Base-by-base conservation (phyloP, 202 grass and related monocot genomes). In the Panicum virgatum region DNA sequence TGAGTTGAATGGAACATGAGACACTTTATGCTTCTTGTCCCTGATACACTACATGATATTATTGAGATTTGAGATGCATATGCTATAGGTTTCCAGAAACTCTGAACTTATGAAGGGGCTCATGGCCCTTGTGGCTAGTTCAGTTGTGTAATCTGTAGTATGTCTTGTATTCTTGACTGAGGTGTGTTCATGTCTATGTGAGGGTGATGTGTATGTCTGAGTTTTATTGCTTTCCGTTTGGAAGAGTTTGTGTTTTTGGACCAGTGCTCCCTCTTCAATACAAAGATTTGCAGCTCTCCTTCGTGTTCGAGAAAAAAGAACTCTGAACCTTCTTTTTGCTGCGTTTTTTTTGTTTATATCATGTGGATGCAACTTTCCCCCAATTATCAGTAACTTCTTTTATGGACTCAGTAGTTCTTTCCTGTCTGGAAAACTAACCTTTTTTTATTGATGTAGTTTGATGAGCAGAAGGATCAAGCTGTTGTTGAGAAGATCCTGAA, bases 381-480 rank as follows among this genome's bases (percentile, higher is more conserved):
- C 43, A 68, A 30, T 20, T 37, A 62, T 16, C 20, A 75, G 25
- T 20, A 68, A 62, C 27, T 23, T 50, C 36, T 34, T 66, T 76
- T 48, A 15, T 4, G 19, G n/a, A 73, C 37, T 37, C 47, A 5
- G 34, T 53, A 76, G 77, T 64, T 69, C 66, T 42, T 29, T 72
- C 72, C 12, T 60, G 78, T 59, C 42, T 72, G 14, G 16, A 78
- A 78, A 66, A 2, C 39, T 89, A 53, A 83, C 23, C 27, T 82
- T 8, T 54, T 74, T 37, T 75, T 20, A 42, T 89, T 60, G 29
- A 34, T 78, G 30, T 63, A 98, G 92, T 98, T 96, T 69, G 96
- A 98, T 67, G 96, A 98, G 85, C 92, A 96, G 80, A 98, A 96
- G 83, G 96, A 98, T 78, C 96, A 92, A 62, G 85, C 87, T 40